Evolutionary conservation across 768 basidiomycete species (phyloP).

Genomic region (Galerina sulciceps): DNA sequence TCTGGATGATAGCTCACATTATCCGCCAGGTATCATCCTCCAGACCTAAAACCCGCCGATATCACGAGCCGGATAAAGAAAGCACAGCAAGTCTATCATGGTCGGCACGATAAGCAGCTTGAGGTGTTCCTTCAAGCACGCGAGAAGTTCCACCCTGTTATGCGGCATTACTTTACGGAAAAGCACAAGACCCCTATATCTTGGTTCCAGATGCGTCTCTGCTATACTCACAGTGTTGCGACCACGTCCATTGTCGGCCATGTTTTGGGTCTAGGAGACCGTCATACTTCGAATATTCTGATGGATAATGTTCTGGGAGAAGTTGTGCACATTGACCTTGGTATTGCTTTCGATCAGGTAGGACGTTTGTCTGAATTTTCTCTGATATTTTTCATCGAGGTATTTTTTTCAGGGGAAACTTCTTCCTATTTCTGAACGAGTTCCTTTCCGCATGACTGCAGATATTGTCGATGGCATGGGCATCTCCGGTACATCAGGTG

Average conservation of each 20-base stretch:
- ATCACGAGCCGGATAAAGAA: slow-evolving; percentile 29
- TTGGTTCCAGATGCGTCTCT: slow-evolving; percentile 91
- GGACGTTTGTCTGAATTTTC: slow-evolving; percentile 12
- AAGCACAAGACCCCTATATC: slow-evolving; percentile 83
- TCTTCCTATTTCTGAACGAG: slow-evolving; percentile 79
- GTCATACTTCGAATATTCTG: slow-evolving; percentile 91
- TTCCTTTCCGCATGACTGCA: slow-evolving; percentile 93
- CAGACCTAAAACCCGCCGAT: slow-evolving; percentile 47
- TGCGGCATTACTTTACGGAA: slow-evolving; percentile 95
- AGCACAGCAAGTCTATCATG: slow-evolving; percentile 32
- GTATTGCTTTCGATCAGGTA: slow-evolving; percentile 96
- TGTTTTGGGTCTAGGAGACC: slow-evolving; percentile 89
- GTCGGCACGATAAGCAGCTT: slow-evolving; percentile 30
- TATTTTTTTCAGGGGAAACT: slow-evolving; percentile 68
- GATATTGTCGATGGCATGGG: slow-evolving; percentile 97
- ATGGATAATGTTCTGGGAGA: slow-evolving; percentile 84
- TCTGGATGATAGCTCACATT: background rate
- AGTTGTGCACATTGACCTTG: slow-evolving; percentile 93
- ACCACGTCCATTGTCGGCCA: slow-evolving; percentile 94
- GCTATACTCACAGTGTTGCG: slow-evolving; percentile 91
- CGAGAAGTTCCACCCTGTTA: slow-evolving; percentile 73
- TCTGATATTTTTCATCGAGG: slow-evolving; percentile 3
- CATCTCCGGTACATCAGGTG: slow-evolving; percentile 85
- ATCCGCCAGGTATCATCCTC: slow-evolving; percentile 63
- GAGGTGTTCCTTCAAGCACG: slow-evolving; percentile 39